Evolutionary conservation across 164 flowering plant species (phyloP).

Genomic region (Vitis rotundifolia): DNA sequence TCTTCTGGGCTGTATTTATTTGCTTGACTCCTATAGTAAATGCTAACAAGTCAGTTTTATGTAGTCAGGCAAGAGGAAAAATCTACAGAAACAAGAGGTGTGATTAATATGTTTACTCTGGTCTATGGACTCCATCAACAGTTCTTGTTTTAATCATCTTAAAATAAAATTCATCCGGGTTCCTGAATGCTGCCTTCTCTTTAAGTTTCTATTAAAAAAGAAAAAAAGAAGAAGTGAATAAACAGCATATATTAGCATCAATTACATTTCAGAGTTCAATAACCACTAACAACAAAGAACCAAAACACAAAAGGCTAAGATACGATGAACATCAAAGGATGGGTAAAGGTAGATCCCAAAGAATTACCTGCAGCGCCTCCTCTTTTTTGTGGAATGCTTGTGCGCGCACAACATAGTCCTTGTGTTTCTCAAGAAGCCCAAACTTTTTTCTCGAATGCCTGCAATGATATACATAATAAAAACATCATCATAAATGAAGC

Average conservation of each 20-base stretch:
- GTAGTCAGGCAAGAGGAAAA: not conserved
- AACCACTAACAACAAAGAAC: not conserved
- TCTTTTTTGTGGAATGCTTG: conserved; percentile 65
- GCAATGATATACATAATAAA: conserved; percentile 1
- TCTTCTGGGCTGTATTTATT: conserved; percentile 72
- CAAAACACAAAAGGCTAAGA: not conserved
- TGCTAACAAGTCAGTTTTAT: not conserved
- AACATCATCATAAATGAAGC: not conserved
- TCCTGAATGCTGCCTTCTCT: conserved; percentile 80
- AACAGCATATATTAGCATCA: not conserved
- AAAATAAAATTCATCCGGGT: conserved; percentile 92
- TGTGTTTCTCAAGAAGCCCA: conserved; percentile 87
- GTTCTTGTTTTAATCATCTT: conserved; percentile 69
- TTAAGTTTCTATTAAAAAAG: conserved; percentile 58
- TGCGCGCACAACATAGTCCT: conserved; percentile 86
- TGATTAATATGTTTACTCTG: conserved; percentile 40
- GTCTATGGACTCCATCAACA: conserved; percentile 69
- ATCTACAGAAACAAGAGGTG: not conserved
- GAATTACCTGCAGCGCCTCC: conserved; percentile 57
- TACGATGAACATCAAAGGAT: no score
- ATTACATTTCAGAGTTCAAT: not conserved
- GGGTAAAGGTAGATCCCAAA: not conserved
- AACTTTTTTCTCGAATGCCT: conserved; percentile 63
- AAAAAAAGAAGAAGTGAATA: not conserved
- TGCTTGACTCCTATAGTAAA: conserved; percentile 52